A percentile compares a stretch with the other conserved stretches of the same genome.
phyloP scores from a whole-genome alignment of 208 protist genomes.

The Wallacemonas sp. region DNA sequence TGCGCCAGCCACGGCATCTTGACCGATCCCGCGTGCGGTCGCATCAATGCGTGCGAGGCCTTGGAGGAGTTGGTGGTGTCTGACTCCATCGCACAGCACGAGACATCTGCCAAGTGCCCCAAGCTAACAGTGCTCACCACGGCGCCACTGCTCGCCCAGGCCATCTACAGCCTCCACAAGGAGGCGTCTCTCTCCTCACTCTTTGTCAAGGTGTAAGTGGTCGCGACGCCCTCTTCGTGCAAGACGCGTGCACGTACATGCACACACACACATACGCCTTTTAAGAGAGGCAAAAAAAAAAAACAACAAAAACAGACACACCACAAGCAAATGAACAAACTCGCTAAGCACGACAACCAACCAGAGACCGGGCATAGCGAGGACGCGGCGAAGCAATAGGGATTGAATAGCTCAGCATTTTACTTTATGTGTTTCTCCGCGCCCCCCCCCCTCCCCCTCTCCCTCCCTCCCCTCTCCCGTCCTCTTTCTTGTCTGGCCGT shows the following conservation, averaged over 20 bases:
- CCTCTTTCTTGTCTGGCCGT: not conserved
- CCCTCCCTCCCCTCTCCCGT: not conserved
- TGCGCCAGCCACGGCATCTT: conserved; percentile 96
- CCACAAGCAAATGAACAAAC: no score
- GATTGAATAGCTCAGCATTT: no score
- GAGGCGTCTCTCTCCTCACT: conserved; percentile 82
- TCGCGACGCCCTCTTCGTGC: not conserved
- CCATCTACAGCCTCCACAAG: conserved; percentile 84
- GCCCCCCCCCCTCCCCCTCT: not conserved
- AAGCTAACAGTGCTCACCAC: conserved; percentile 91
- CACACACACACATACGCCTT: no score
- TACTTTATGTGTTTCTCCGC: not conserved
- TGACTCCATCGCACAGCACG: conserved; percentile 84
- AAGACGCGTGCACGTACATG: no score
- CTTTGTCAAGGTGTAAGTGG: conserved; percentile 60
- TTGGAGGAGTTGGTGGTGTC: conserved; percentile 94
- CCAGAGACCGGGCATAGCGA: no score
- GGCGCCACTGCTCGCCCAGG: conserved; percentile 85
- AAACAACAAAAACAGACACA: conserved; percentile 9
- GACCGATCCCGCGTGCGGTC: conserved; percentile 85
- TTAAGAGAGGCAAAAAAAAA: no score
- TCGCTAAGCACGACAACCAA: no score
- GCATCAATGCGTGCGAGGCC: conserved; percentile 84
- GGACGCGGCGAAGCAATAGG: no score
- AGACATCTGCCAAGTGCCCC: conserved; percentile 61